Conservation (phyloP, 2,329 filamentous ascomycete species). For the Colletotrichum salicis region DNA sequence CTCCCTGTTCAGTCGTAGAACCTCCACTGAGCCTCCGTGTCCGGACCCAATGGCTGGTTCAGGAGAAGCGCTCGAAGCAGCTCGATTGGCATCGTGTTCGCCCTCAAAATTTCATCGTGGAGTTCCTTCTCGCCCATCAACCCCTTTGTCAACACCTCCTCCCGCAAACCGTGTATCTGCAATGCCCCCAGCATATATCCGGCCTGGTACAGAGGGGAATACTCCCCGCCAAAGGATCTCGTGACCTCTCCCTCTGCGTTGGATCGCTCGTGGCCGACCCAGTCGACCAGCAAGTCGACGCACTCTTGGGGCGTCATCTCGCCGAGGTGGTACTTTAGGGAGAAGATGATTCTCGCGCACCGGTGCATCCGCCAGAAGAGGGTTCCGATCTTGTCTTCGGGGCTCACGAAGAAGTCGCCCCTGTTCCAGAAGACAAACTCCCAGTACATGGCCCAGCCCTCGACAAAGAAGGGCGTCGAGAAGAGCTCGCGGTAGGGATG, state of each 20-base stretch:
- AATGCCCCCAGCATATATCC: constrained; percentile 70
- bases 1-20: constrained; percentile 51
- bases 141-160: constrained; percentile 55
- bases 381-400: constrained; percentile 66
- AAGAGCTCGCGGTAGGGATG: constrained; percentile 63
- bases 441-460: constrained; percentile 73
- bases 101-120: constrained; percentile 62
- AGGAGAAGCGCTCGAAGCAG: constrained; percentile 60
- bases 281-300: constrained; percentile 65
- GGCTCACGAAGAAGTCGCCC: constrained; percentile 59
- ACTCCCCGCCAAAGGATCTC: constrained; percentile 65
- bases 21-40: constrained; percentile 61
- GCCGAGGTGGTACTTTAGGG: constrained; percentile 67
- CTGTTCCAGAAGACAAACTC: constrained; percentile 68
- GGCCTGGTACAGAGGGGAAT: constrained; percentile 67
- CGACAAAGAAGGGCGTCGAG: constrained; percentile 67
- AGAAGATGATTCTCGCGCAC: constrained; percentile 68
- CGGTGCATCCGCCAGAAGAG: constrained; percentile 73
- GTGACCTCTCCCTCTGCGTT: constrained; percentile 71
- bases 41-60: constrained; percentile 50
- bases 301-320: constrained; percentile 63
- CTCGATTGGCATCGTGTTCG: constrained; percentile 66
- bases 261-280: constrained; percentile 67
- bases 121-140: constrained; percentile 62
- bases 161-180: constrained; percentile 62